Percentiles rank a stretch among this genome's conserved stretches.
Conservation (phyloP, 306 rosid species). For the Gillenia trifoliata region DNA sequence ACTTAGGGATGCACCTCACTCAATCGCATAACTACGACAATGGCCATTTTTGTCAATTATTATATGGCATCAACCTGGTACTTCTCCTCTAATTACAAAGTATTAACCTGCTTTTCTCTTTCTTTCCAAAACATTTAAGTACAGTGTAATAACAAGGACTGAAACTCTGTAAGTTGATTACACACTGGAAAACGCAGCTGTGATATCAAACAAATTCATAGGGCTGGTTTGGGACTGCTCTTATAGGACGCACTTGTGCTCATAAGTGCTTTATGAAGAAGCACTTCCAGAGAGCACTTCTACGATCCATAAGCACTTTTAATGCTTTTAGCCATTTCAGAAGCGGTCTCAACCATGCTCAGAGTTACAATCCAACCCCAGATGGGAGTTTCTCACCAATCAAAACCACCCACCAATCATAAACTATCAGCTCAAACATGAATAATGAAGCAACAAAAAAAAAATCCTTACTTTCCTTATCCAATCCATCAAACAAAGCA, state of each 20-base stretch:
- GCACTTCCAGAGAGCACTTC: background rate
- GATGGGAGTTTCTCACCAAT: background rate
- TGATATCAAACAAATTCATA: background rate
- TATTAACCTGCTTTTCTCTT: background rate
- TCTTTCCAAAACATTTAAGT: background rate
- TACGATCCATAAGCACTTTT: background rate
- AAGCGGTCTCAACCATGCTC: background rate
- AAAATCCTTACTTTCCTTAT: background rate
- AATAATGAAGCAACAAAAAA: background rate
- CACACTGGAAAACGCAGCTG: background rate
- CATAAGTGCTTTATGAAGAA: background rate
- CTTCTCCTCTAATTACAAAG: background rate
- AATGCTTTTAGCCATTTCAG: background rate
- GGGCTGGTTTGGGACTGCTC: background rate
- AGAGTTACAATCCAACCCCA: slow-evolving; percentile 9
- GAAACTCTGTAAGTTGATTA: background rate
- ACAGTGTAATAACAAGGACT: background rate
- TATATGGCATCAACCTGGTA: background rate
- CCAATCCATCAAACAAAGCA: background rate
- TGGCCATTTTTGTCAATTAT: background rate
- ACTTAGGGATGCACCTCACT: background rate
- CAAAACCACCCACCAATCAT: background rate
- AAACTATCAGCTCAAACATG: background rate
- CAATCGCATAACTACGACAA: background rate
- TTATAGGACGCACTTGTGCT: background rate